Base-by-base conservation (phyloP, 2,329 filamentous ascomycete species). In the Periconia digitata region DNA sequence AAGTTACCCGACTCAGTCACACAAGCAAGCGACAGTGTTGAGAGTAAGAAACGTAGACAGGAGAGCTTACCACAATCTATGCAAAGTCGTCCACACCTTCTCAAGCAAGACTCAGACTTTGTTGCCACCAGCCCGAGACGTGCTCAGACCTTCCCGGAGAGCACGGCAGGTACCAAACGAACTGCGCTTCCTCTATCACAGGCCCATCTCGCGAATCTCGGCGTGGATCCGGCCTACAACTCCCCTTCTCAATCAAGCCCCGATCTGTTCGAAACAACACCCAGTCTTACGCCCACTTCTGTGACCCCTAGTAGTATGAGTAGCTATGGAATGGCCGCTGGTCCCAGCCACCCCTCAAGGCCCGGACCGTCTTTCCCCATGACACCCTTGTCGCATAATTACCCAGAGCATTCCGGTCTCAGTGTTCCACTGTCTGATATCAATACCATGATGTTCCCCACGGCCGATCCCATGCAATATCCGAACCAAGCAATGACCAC, bases 391-490 rank as follows among this genome's bases (percentile, higher is more conserved):
- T 49, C 51, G 16, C 60, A 62, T 40, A 63, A 69, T 29, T 62
- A 67, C 46, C 50, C 60, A 17, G 61, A 67, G 48, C 56, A 64
- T n/a, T 55, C 62, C 18, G 59, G 60, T 6, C 48, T 70, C 16
- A 76, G 74, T 47, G 71, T 75, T 3, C 73, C 71, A 8, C 74
- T 91, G 15, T 82, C 87, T 55, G 87, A 89, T 64, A 79, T 92
- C 6, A 86, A 86, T 49, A 83, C 85, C 3, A 83, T 92, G 73
- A 91, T 92, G 86, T 92, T 92, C 62, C 85, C 87, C 1, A 86
- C 87, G 0, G 80, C 83, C 27, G 88, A 92, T 59, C 87, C 89
- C 0, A 87, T 92, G 54, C 86, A 85, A 0, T 94, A 92, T 60
- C 88, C 87, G 0, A 90, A 86, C 60, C 87, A 90, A 55, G 85